Conservation (phyloP, 2,329 filamentous ascomycete genomes). For the Aspergillus novofumigatus region DNA sequence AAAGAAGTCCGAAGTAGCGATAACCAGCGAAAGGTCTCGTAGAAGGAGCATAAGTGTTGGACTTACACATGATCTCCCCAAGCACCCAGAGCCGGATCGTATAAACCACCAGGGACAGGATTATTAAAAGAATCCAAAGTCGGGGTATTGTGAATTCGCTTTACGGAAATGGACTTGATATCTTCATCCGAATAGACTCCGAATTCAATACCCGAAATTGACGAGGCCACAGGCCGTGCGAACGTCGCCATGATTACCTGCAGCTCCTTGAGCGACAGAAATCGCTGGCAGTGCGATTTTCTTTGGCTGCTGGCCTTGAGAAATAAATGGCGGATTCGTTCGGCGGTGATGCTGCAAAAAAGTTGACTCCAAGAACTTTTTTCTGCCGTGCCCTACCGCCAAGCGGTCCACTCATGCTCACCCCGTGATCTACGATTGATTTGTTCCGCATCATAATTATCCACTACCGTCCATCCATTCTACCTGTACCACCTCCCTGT, state of each 20-base stretch:
- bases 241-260: conserved; percentile 43
- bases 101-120: conserved; percentile 83
- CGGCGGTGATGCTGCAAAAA: conserved; percentile 29
- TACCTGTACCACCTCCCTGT: not conserved
- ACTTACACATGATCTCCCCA: conserved; percentile 79
- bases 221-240: conserved; percentile 74
- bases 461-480: not conserved
- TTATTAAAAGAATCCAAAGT: conserved; percentile 94
- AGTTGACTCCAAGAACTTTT: conserved; percentile 34
- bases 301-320: conserved; percentile 17
- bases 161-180: conserved; percentile 85
- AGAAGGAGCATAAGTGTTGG: not conserved
- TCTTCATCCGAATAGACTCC: conserved; percentile 76
- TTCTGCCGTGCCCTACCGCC: conserved; percentile 37
- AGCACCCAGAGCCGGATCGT: conserved; percentile 86
- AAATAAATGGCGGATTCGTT: conserved; percentile 22
- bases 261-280: conserved; percentile 33
- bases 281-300: conserved; percentile 25
- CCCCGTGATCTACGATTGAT: conserved; percentile 10
- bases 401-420: conserved; percentile 14
- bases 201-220: conserved; percentile 85
- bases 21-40: not conserved
- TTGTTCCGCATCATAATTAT: not conserved
- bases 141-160: conserved; percentile 84
- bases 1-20: not conserved